These are phyloP conservation scores for Backusella morwellensis DNA, from an alignment of 192 early-diverging fungal species.

Conservation along the genomic window DNA sequence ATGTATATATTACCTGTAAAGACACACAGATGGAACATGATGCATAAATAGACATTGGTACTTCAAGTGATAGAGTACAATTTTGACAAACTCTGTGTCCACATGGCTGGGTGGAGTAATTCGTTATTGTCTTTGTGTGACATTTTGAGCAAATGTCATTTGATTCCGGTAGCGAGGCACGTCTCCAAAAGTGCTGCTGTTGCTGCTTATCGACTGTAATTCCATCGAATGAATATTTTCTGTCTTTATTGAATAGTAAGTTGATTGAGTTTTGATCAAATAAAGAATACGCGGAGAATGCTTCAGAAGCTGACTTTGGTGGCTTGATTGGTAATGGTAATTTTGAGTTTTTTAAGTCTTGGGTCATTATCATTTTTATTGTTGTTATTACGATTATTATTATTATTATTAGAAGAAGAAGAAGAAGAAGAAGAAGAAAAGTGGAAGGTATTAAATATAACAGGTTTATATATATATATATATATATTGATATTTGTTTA, in stretches of 20 bases:
- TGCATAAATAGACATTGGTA: background rate
- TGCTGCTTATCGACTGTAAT: background rate
- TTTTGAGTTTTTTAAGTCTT: background rate
- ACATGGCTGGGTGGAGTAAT: background rate
- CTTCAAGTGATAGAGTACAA: background rate
- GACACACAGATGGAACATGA: slow-evolving; percentile 8
- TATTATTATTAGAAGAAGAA: background rate
- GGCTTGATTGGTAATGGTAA: background rate
- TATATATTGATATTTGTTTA: slow-evolving; percentile 3
- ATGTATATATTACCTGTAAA: slow-evolving; percentile 9
- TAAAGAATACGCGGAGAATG: background rate
- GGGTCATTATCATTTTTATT: background rate
- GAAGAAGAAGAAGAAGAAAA: background rate
- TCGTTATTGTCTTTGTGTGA: background rate
- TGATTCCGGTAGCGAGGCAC: background rate
- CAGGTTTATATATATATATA: background rate
- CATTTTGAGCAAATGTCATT: background rate
- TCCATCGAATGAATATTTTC: background rate
- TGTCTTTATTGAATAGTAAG: background rate
- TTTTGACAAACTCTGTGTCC: slow-evolving; percentile 6
- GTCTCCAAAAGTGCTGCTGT: slow-evolving; percentile 9
- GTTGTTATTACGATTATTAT: background rate
- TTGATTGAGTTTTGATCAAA: background rate
- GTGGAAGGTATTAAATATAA: background rate
- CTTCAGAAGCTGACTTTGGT: background rate